A percentile compares a stretch with the other conserved stretches of the same genome.
Evolutionary conservation across 148 eudicot species (phyloP).

Genomic region (Rhododendron ferrugineum): DNA sequence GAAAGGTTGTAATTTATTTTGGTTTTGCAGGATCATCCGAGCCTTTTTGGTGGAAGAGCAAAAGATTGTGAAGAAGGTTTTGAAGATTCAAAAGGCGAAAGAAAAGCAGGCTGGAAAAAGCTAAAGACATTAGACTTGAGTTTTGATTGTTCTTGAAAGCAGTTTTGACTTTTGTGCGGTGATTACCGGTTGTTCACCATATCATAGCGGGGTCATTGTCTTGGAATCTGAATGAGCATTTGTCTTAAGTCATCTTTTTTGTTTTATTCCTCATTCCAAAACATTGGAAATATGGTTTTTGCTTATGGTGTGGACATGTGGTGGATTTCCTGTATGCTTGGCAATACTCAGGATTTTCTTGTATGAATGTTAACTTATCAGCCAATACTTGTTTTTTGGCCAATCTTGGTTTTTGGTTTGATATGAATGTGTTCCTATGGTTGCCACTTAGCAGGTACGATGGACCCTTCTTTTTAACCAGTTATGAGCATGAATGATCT

Average conservation of each 20-base stretch:
- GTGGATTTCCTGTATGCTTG: neutral
- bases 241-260: neutral
- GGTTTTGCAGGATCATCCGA: conserved; percentile 36
- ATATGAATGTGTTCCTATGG: neutral
- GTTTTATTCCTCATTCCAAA: neutral
- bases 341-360: neutral
- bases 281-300: neutral
- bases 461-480: neutral
- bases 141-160: conserved; percentile 16
- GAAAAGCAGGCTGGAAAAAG: conserved; percentile 40
- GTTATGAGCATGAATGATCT: neutral
- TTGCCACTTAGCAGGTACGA: neutral
- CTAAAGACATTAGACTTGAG: conserved; percentile 12
- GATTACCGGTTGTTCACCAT: neutral
- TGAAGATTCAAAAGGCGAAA: conserved; percentile 59
- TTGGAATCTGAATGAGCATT: conserved; percentile 15
- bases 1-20: neutral
- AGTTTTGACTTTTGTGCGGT: conserved; percentile 20
- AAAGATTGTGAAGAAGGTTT: conserved; percentile 62
- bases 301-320: neutral
- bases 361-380: neutral
- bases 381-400: neutral
- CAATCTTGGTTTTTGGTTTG: neutral
- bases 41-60: conserved; percentile 60
- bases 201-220: neutral